These are phyloP conservation scores for Lipomyces sp. DNA, from an alignment of 805 yeast species.

Conservation along the genomic window DNA sequence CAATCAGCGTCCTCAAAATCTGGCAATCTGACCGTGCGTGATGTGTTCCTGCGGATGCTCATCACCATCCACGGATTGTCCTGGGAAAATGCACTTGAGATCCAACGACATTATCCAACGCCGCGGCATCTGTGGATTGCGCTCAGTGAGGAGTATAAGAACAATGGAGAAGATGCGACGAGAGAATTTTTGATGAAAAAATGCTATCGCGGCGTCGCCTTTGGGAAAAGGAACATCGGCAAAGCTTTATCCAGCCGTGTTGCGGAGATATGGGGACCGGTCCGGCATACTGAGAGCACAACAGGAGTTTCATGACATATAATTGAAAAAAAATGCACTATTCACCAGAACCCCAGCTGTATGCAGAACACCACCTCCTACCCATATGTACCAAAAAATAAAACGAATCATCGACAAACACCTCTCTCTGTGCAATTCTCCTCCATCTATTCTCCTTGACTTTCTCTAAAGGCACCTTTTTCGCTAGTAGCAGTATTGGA, in stretches of 20 bases:
- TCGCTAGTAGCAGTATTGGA: too few relatives aligned
- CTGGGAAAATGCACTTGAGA: conserved; percentile 74
- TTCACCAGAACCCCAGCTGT: neutral
- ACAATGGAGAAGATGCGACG: conserved; percentile 36
- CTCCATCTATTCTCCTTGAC: neutral
- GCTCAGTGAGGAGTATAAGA: conserved; percentile 35
- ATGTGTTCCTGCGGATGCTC: conserved; percentile 69
- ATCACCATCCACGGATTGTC: conserved; percentile 80
- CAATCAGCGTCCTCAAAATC: conserved; percentile 68
- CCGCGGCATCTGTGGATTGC: conserved; percentile 58
- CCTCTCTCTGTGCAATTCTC: neutral
- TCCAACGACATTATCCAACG: conserved; percentile 69
- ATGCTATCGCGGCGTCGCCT: conserved; percentile 1
- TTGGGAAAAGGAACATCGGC: conserved; percentile 54
- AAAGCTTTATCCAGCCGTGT: conserved; percentile 51
- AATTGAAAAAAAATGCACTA: neutral
- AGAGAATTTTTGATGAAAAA: conserved; percentile 11
- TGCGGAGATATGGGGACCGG: conserved; percentile 56
- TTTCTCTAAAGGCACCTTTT: neutral
- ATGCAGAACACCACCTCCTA: neutral
- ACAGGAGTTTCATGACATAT: neutral
- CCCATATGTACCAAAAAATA: neutral
- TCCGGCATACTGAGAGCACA: too few relatives aligned
- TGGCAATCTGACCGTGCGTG: conserved; percentile 66
- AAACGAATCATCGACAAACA: neutral